Base-by-base conservation (phyloP, 805 yeast genomes). In the Saturnispora dispora region DNA sequence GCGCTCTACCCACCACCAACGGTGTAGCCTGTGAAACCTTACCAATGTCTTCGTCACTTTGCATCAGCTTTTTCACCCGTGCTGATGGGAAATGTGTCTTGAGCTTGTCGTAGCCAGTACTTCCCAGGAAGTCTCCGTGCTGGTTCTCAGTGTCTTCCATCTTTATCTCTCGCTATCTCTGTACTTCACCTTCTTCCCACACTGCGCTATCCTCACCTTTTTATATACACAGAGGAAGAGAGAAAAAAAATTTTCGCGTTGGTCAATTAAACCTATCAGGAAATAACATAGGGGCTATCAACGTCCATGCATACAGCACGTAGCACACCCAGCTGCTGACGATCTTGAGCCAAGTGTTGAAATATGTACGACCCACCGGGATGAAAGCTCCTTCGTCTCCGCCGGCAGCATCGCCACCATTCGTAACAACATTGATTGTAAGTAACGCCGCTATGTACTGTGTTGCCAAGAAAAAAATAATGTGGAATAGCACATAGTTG, bases 11-110 rank as follows among this genome's bases (percentile, higher is more conserved):
- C 8, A 93, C 96, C 17, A 91, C 91, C n/a, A 91, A 85, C 0
- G 99, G 99, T 2, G 99, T 95, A 2, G 96, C 97, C 63, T 90
- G 97, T 3, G 99, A 96, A 5, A 93, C 98, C 64, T 93, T 93
- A 3, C 99, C 99, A 44, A 93, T 90, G 57, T 93, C 99, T 57
- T 93, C 99, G 67, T 93, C 99, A 28, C 95, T 83, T 64, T 93
- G 99, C 96, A 93, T 91, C 53, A 93, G 80, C 61, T 93, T 88
- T 72, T 93, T 93, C 61, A 93, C 89, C 56, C 98, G 79, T 3
- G 98, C 98, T 5, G 89, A 85, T 4, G 95, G 95, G 66, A 86
- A 86, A 63, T 85, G 95, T 35, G 93, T 85, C 65, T 84, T 85
- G 57, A 85, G 82, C 53, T 68, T 71, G 49, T 73, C 75, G 55